Conservation (phyloP, 169 alveolate species). For the Babesia gibsoni region DNA sequence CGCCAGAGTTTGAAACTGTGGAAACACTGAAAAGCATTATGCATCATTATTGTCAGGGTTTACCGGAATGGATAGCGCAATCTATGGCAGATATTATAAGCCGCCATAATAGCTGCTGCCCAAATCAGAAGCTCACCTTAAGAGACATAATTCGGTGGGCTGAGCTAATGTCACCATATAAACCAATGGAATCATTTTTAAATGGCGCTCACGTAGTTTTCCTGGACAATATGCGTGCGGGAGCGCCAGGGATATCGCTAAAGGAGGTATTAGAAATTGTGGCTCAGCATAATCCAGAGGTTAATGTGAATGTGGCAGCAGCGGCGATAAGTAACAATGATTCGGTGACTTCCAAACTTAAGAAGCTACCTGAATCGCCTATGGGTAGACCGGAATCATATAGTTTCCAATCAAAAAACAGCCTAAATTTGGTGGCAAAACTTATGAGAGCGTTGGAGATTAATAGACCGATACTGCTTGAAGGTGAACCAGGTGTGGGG, state of each 20-base stretch:
- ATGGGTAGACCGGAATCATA: neutral
- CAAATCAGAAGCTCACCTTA: constrained; percentile 25
- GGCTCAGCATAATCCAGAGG: neutral
- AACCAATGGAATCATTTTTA: constrained; percentile 13
- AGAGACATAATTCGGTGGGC: constrained; percentile 42
- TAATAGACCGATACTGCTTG: constrained; percentile 90
- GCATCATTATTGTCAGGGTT: constrained; percentile 22
- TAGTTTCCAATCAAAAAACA: constrained; percentile 8
- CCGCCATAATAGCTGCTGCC: constrained; percentile 3
- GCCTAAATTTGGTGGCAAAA: constrained; percentile 20
- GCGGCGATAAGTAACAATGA: neutral
- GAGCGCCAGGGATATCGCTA: neutral
- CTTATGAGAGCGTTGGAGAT: constrained; percentile 88
- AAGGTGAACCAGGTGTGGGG: constrained; percentile 99
- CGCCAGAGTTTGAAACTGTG: constrained; percentile 32
- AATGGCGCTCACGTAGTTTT: constrained; percentile 34
- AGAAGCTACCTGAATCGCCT: neutral
- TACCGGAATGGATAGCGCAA: constrained; percentile 38
- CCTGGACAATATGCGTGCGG: constrained; percentile 25
- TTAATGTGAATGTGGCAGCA: neutral
- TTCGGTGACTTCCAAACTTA: constrained; percentile 3
- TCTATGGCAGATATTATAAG: constrained; percentile 33
- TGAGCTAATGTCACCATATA: constrained; percentile 2
- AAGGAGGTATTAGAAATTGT: constrained; percentile 4
- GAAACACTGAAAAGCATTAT: constrained; percentile 20